Base-by-base conservation (phyloP, 805 yeast species). In the Metschnikowia reukaufii region DNA sequence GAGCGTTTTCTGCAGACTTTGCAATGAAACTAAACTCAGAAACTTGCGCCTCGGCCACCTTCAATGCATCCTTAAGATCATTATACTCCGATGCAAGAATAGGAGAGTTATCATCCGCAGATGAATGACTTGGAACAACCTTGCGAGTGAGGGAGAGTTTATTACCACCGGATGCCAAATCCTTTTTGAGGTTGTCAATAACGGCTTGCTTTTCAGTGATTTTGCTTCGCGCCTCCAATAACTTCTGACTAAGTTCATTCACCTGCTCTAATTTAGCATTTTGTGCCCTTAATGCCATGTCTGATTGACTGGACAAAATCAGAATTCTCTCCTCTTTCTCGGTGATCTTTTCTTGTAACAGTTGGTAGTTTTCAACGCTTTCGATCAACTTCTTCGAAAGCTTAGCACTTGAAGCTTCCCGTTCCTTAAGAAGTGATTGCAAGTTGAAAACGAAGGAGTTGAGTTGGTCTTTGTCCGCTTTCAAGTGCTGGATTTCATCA, bases 11-110 rank as follows among this genome's bases (percentile, higher is more conserved):
- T 3, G 88, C 80, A 12, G 86, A 80, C 42, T 66, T 65, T 0
- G 90, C 82, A 34, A 88, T 74, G n/a, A 68, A 70, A 47, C 82
- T 79, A 60, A 83, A 78, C 54, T 84, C 83, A n/a, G 73, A 73
- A 8, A 79, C 74, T 56, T 77, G 81, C n/a, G 76, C 69, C 52
- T 78, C 78, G 0, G 88, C 79, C 13, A 77, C 67, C 18, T 73
- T 77, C 45, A 85, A 72, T 45, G 84, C 88, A 37, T 73, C 69
- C 44, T 75, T 71, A 7, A 84, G 68, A 47, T 70, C 70, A 29
- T 74, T 75, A 18, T 79, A 62, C 37, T 77, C 78, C 12, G 65
- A 40, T 7, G 47, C 31, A 5, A 51, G 44, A 15, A 42, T 34
- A 9, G 39, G 31, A 8, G 42, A 35, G 15, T 25, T 37, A 15